phyloP scores from a whole-genome alignment of 805 yeast genomes.

The Wickerhamomyces silvicola region DNA sequence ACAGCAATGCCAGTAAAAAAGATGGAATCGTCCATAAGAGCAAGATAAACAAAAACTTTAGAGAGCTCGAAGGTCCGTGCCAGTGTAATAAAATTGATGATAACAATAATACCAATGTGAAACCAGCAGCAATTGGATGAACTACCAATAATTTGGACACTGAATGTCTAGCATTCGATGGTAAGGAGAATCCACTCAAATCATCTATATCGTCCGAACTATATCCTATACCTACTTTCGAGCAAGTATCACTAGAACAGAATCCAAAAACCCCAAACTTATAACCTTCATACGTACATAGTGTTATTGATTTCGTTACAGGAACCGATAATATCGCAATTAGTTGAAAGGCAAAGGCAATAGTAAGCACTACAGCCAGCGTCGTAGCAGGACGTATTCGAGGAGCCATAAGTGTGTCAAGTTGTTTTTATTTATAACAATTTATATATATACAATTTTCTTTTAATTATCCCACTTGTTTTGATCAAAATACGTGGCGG shows the following conservation, averaged over 20 bases:
- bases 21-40: slow-evolving; percentile 59
- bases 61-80: slow-evolving; percentile 27
- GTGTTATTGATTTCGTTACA: slow-evolving; percentile 38
- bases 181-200: slow-evolving; percentile 39
- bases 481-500: slow-evolving; percentile 2
- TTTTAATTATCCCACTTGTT: neutral
- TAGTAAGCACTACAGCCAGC: slow-evolving; percentile 31
- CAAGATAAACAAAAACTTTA: slow-evolving; percentile 42
- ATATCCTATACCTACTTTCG: slow-evolving; percentile 39
- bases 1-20: slow-evolving; percentile 61
- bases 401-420: slow-evolving; percentile 15
- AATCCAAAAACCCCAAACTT: slow-evolving; percentile 69
- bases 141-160: slow-evolving; percentile 58
- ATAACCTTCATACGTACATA: slow-evolving; percentile 44
- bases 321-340: slow-evolving; percentile 60
- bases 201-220: slow-evolving; percentile 24
- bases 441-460: too few species aligned
- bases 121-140: slow-evolving; percentile 58
- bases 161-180: slow-evolving; percentile 52
- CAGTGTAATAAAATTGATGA: slow-evolving; percentile 34
- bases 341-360: slow-evolving; percentile 52
- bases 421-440: too few species aligned
- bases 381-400: slow-evolving; percentile 29
- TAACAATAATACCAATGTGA: slow-evolving; percentile 41
- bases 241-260: slow-evolving; percentile 39